A percentile compares a stretch with the other conserved stretches of the same genome.
phyloP scores from a whole-genome alignment of 2,329 filamentous ascomycete species.

The Cucurbitaria berberidis region DNA sequence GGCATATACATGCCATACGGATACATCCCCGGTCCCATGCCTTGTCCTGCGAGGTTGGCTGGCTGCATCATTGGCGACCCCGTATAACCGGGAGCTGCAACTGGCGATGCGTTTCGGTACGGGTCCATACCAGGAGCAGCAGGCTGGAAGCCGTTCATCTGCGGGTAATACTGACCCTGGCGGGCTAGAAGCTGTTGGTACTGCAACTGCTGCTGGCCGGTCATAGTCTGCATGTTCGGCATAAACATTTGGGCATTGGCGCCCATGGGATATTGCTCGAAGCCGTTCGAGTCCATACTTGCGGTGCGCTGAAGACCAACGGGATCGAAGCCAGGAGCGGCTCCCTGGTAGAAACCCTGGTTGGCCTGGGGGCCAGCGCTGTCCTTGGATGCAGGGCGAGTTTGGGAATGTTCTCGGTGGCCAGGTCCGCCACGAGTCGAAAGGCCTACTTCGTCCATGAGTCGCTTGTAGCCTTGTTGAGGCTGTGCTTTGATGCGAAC shows the following conservation, averaged over 20 bases:
- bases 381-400: constrained; percentile 47
- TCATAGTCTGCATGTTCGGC: constrained; percentile 50
- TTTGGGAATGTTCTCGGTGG: constrained; percentile 46
- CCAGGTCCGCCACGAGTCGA: constrained; percentile 62
- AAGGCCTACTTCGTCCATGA: constrained; percentile 98
- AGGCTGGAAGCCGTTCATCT: constrained; percentile 50
- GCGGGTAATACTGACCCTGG: constrained; percentile 55
- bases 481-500: constrained; percentile 91
- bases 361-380: constrained; percentile 40
- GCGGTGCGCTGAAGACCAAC: constrained; percentile 54
- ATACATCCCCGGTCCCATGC: constrained; percentile 50
- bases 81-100: constrained; percentile 48
- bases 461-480: constrained; percentile 92
- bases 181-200: constrained; percentile 64
- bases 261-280: constrained; percentile 53
- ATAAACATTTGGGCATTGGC: constrained; percentile 43
- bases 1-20: constrained; percentile 61
- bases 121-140: constrained; percentile 53
- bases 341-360: constrained; percentile 44
- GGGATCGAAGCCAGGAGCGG: constrained; percentile 50
- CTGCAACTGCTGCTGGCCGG: constrained; percentile 59
- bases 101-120: constrained; percentile 51
- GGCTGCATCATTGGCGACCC: constrained; percentile 58
- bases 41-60: constrained; percentile 51
- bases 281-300: constrained; percentile 58